Conservation (phyloP, 371 early-diverging fungal species). For the Rhizomucor miehei region DNA sequence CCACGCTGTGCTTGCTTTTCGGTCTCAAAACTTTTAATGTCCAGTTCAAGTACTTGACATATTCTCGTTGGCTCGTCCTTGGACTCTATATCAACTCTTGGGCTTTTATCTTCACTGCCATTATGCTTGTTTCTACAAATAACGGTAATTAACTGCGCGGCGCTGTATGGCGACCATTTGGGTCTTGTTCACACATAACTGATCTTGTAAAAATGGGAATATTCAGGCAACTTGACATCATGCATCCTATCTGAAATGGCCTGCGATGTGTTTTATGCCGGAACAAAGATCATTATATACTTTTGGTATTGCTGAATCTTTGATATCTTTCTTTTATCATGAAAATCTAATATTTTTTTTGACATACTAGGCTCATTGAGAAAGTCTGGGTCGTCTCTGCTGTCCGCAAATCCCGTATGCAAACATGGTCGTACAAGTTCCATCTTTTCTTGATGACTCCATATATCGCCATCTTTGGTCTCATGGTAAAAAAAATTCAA, state of each 20-base stretch:
- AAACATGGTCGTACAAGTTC: slow-evolving; percentile 38
- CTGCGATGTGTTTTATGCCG: slow-evolving; percentile 29
- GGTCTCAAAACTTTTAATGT: slow-evolving; percentile 45
- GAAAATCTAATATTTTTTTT: background rate
- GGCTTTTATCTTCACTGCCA: slow-evolving; percentile 39
- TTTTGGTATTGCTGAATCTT: slow-evolving; percentile 14
- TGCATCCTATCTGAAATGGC: slow-evolving; percentile 26
- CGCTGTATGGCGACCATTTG: background rate
- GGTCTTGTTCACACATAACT: background rate
- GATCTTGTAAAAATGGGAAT: background rate
- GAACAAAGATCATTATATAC: slow-evolving; percentile 29
- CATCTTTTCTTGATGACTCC: slow-evolving; percentile 35
- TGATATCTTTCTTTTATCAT: background rate
- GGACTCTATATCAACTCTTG: slow-evolving; percentile 37
- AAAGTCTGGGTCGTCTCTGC: slow-evolving; percentile 40
- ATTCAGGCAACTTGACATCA: slow-evolving; percentile 21
- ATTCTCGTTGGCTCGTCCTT: slow-evolving; percentile 40
- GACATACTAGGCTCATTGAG: slow-evolving; percentile 19
- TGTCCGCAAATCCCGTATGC: slow-evolving; percentile 27
- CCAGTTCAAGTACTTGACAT: slow-evolving; percentile 28
- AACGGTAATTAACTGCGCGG: slow-evolving; percentile 17
- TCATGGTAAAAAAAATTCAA: slow-evolving; percentile 31
- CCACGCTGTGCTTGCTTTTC: slow-evolving; percentile 35
- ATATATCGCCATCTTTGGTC: slow-evolving; percentile 38
- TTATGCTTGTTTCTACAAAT: slow-evolving; percentile 43